Percentiles rank a stretch among this genome's conserved stretches.
These are phyloP conservation scores for Lenwebbia sp. DNA, from an alignment of 345 rosid genomes.

Conservation along the genomic window DNA sequence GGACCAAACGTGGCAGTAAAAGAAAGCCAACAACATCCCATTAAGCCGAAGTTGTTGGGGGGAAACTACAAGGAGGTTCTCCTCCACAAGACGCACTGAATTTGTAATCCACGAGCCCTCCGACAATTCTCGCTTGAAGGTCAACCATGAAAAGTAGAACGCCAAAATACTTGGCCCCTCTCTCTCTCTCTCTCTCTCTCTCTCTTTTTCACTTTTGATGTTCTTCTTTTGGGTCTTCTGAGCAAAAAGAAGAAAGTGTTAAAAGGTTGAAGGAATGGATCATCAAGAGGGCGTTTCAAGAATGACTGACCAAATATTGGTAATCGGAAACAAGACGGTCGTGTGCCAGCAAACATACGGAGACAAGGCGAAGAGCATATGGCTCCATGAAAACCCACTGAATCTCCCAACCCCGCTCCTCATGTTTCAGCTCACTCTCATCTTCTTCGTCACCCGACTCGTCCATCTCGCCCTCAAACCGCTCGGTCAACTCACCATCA, in stretches of 20 bases:
- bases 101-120: background rate
- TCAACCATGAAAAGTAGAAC: background rate
- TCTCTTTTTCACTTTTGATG: background rate
- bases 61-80: background rate
- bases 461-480: conserved; percentile 6
- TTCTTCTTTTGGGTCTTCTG: background rate
- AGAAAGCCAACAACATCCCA: background rate
- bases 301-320: too few relatives aligned
- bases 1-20: background rate
- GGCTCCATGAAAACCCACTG: conserved; percentile 4
- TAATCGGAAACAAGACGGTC: background rate
- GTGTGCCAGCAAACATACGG: background rate
- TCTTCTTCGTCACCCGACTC: conserved; percentile 1
- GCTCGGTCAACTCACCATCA: conserved; percentile 10
- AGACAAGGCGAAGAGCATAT: background rate
- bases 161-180: background rate
- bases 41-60: background rate
- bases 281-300: background rate
- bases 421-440: conserved; percentile 4
- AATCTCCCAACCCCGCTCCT: conserved; percentile 3
- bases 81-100: background rate
- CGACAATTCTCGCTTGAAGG: background rate
- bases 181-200: background rate
- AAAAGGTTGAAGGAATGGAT: background rate
- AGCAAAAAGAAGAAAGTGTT: background rate